Percentiles rank a stretch among this genome's conserved stretches.
phyloP scores from a whole-genome alignment of 164 flowering plant genomes.

The Euptelea pleiosperma region DNA sequence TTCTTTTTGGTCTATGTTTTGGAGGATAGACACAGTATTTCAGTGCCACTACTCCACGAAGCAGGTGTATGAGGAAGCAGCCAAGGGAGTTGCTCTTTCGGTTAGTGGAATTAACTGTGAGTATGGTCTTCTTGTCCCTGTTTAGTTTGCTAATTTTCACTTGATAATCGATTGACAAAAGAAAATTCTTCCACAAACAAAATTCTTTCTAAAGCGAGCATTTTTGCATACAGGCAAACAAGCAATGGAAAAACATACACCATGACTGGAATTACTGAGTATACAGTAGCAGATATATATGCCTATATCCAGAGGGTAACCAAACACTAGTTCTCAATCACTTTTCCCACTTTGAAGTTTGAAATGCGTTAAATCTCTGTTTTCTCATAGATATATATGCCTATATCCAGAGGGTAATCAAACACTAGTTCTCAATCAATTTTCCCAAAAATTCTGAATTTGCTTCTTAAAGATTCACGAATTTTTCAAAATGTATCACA shows the following conservation, averaged over 20 bases:
- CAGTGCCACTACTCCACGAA: constrained; percentile 48
- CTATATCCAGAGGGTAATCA: constrained; percentile 57
- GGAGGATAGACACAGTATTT: constrained; percentile 71
- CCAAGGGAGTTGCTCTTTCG: constrained; percentile 76
- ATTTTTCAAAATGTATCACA: no score
- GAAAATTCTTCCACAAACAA: constrained; percentile 5
- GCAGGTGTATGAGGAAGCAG: constrained; percentile 77
- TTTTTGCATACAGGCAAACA: constrained; percentile 97
- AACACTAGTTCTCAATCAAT: not conserved
- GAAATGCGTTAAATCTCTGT: no score
- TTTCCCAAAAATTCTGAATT: no score
- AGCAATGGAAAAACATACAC: constrained; percentile 99
- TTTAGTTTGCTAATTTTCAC: constrained; percentile 8
- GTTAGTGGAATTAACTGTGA: constrained; percentile 86
- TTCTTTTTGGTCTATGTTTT: not conserved
- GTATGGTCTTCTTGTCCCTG: constrained; percentile 17
- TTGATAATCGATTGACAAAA: not conserved
- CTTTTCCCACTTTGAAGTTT: not conserved
- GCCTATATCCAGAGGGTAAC: constrained; percentile 62
- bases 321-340: not conserved
- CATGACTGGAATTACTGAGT: constrained; percentile 80
- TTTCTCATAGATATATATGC: constrained; percentile 79
- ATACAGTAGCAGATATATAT: constrained; percentile 69
- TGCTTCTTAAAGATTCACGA: no score
- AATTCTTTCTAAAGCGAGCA: constrained; percentile 50